Percentiles rank a stretch among this genome's conserved stretches.
Conservation (phyloP, 116 monocot species). For the Thalassia testudinum region DNA sequence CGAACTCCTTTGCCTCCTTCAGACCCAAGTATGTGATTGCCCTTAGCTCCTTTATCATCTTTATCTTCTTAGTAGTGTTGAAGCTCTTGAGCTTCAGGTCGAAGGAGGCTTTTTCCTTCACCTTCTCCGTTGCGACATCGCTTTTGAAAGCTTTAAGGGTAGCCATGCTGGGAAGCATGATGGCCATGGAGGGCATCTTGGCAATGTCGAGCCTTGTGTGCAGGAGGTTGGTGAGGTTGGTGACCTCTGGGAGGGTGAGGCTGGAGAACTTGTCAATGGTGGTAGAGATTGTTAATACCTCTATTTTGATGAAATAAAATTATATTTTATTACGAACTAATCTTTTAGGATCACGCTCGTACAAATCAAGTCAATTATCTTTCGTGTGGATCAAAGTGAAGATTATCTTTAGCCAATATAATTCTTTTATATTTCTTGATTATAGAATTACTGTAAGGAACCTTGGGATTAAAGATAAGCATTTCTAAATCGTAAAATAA, state of each 20-base stretch:
- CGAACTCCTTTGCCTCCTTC: slow-evolving; percentile 89
- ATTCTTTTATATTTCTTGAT: no score
- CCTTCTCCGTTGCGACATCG: slow-evolving; percentile 2
- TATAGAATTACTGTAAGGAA: no score
- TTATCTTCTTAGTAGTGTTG: slow-evolving; percentile 66
- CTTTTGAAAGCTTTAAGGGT: neutral
- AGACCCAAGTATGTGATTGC: slow-evolving; percentile 63
- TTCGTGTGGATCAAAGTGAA: no score
- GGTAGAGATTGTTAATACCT: slow-evolving; percentile 34
- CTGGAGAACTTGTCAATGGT: slow-evolving; percentile 64
- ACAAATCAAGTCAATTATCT: no score
- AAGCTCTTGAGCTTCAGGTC: slow-evolving; percentile 85
- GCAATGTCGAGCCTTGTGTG: slow-evolving; percentile 41
- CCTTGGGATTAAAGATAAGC: no score
- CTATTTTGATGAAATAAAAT: no score
- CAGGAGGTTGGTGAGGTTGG: slow-evolving; percentile 58
- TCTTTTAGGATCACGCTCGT: no score
- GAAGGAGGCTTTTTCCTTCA: no score
- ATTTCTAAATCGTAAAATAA: no score
- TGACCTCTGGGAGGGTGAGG: slow-evolving; percentile 72
- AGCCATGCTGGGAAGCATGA: slow-evolving; percentile 57
- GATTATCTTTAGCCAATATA: no score
- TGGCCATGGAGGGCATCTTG: slow-evolving; percentile 53
- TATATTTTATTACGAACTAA: no score
- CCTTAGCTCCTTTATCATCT: slow-evolving; percentile 79